Conservation (phyloP, 2,329 filamentous ascomycete species). For the Xylariaceae sp. region DNA sequence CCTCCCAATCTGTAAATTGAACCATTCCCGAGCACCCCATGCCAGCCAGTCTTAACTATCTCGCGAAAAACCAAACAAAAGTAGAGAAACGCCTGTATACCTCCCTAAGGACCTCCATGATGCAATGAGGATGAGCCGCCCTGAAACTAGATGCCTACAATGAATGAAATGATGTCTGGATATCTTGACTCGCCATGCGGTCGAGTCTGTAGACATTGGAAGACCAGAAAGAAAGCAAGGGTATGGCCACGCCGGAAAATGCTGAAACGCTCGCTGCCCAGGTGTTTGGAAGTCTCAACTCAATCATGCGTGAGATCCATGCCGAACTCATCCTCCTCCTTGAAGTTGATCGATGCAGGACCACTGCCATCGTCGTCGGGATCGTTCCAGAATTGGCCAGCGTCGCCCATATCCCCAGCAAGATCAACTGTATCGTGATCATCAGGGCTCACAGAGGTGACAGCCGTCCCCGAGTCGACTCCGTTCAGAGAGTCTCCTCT, state of each 20-base stretch:
- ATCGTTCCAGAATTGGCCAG: slow-evolving; percentile 66
- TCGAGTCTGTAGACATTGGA: slow-evolving; percentile 7
- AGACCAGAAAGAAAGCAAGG: slow-evolving; percentile 18
- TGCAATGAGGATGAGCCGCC: slow-evolving; percentile 24
- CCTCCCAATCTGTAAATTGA: no score
- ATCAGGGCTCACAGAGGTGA: slow-evolving; percentile 57
- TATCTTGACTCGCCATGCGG: not conserved
- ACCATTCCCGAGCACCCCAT: no score
- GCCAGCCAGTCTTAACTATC: not conserved
- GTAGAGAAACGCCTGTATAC: slow-evolving; percentile 12
- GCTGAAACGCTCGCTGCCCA: slow-evolving; percentile 19
- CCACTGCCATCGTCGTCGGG: slow-evolving; percentile 74
- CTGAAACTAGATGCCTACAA: slow-evolving; percentile 20
- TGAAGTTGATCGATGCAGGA: slow-evolving; percentile 71
- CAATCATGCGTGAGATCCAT: slow-evolving; percentile 68
- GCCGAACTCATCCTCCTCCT: slow-evolving; percentile 91
- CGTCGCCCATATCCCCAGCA: slow-evolving; percentile 51
- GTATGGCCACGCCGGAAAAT: slow-evolving; percentile 22
- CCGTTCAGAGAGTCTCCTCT: slow-evolving; percentile 75
- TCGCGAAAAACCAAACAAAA: not conserved
- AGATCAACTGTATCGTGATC: slow-evolving; percentile 43
- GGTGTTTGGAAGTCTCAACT: slow-evolving; percentile 6
- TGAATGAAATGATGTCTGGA: not conserved
- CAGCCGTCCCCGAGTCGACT: slow-evolving; percentile 42
- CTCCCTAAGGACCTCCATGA: slow-evolving; percentile 21